phyloP scores from a whole-genome alignment of 257 asterid genomes.

The Plantago major region DNA sequence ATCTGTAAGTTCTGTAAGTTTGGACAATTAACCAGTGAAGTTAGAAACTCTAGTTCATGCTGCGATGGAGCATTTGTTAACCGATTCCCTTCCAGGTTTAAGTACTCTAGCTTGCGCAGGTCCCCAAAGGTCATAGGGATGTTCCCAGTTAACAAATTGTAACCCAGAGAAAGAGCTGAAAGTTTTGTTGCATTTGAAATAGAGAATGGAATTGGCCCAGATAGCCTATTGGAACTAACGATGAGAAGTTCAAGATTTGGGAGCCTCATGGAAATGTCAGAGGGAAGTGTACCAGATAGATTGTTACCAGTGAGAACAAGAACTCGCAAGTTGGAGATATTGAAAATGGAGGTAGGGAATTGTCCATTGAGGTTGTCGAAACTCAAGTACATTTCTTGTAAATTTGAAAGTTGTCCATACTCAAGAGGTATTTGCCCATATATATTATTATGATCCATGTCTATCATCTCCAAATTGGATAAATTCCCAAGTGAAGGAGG shows the following conservation, averaged over 20 bases:
- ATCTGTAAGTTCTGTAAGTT: not conserved
- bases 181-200: constrained; percentile 16
- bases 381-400: not conserved
- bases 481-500: constrained; percentile 15
- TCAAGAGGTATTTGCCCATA: constrained; percentile 9
- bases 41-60: constrained; percentile 11
- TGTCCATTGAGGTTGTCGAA: constrained; percentile 3
- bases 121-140: not conserved
- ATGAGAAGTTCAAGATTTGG: constrained; percentile 9
- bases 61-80: constrained; percentile 11
- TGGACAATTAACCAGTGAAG: constrained; percentile 9
- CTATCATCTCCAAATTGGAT: constrained; percentile 4
- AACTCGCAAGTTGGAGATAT: constrained; percentile 13
- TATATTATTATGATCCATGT: not conserved
- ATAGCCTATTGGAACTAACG: not conserved
- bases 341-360: constrained; percentile 18
- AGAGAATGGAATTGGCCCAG: constrained; percentile 15
- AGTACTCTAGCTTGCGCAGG: constrained; percentile 2
- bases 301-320: not conserved
- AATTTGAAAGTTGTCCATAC: not conserved
- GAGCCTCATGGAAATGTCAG: not conserved
- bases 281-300: constrained; percentile 13
- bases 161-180: not conserved
- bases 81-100: not conserved
- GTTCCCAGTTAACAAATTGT: constrained; percentile 14